Base-by-base conservation (phyloP, 768 basidiomycete species). In the Mrakia hoshinonis region DNA sequence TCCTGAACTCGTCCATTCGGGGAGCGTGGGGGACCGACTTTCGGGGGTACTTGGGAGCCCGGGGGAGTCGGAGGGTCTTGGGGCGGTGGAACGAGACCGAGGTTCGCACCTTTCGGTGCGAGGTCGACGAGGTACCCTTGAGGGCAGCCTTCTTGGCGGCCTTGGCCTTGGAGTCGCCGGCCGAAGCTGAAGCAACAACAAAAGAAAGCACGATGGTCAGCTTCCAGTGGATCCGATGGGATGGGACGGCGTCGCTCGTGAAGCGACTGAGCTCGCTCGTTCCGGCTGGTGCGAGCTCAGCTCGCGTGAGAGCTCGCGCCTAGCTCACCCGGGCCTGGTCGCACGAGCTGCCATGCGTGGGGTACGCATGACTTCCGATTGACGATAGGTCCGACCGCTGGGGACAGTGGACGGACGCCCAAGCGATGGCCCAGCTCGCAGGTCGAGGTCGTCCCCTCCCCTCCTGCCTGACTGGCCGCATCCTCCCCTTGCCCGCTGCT, bases 1-100 rank as follows among this genome's bases (percentile, higher is more conserved):
- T 93, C 82, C 92, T 85, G 85, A 88, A 96, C 81, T 95, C 90
- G 79, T 98, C 96, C 91, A 97, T 92, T 75, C 95, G 83, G 36
- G 93, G 92, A 4, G 85, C 87, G 84, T 96, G 93, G 61, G 88
- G 87, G 76, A 98, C 85, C 66, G 89, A 89, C 82, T 94, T 97
- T 78, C 95, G 88, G n/a, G 90, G 91, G 85, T 98, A 97, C 81
- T 87, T 88, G 73, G 95, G 94, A 52, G 85, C 84, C 69, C 95
- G 90, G 65, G 86, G 76, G 43, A 96, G 87, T 73, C 84, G 85
- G 74, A 97, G 86, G 69, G 96, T 97, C 85, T 92, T 94, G 73
- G 95, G 95, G 75, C 92, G 89, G 83, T 91, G 89, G 89, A 99
- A 98, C 43, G 91, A 89, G 71, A 93, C 92, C 47, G 87, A 87